Evolutionary conservation across 257 asterid species (phyloP).

Genomic region (Solanum chiquidenum): DNA sequence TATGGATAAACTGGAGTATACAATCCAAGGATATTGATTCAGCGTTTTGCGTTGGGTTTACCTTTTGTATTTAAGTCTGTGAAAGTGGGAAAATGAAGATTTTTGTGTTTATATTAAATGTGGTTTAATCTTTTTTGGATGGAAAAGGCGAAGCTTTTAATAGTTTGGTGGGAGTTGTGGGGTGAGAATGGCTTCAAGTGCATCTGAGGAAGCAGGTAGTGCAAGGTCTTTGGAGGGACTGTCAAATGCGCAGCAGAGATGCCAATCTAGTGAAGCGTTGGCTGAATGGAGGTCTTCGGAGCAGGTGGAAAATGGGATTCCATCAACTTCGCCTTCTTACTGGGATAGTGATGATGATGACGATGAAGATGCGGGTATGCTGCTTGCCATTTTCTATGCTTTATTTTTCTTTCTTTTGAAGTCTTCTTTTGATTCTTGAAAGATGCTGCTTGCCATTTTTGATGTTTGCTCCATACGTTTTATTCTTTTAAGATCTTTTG

Average conservation of each 20-base stretch:
- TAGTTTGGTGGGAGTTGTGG: slow-evolving; percentile 43
- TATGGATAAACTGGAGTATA: not conserved
- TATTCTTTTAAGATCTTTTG: not conserved
- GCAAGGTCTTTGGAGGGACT: slow-evolving; percentile 53
- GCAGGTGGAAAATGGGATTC: slow-evolving; percentile 66
- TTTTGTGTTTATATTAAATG: not conserved
- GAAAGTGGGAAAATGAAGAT: not conserved
- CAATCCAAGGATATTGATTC: not conserved
- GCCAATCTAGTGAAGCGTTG: slow-evolving; percentile 59
- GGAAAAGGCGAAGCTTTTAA: slow-evolving; percentile 37
- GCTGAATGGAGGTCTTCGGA: slow-evolving; percentile 79
- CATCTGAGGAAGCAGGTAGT: slow-evolving; percentile 35
- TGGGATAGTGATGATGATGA: slow-evolving; percentile 76
- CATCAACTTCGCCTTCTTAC: slow-evolving; percentile 84
- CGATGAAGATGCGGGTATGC: slow-evolving; percentile 54
- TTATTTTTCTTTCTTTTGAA: not conserved
- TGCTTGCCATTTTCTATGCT: not conserved
- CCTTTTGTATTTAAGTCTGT: not conserved
- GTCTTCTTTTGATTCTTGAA: not conserved
- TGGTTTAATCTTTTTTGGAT: not conserved
- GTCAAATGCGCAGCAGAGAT: slow-evolving; percentile 41
- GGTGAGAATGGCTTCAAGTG: slow-evolving; percentile 50
- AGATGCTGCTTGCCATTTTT: not conserved
- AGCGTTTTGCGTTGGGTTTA: not conserved
- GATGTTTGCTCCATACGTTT: not conserved